Evolutionary conservation across 2,329 filamentous ascomycete genomes (phyloP).

Genomic region (Xylaria sp.): DNA sequence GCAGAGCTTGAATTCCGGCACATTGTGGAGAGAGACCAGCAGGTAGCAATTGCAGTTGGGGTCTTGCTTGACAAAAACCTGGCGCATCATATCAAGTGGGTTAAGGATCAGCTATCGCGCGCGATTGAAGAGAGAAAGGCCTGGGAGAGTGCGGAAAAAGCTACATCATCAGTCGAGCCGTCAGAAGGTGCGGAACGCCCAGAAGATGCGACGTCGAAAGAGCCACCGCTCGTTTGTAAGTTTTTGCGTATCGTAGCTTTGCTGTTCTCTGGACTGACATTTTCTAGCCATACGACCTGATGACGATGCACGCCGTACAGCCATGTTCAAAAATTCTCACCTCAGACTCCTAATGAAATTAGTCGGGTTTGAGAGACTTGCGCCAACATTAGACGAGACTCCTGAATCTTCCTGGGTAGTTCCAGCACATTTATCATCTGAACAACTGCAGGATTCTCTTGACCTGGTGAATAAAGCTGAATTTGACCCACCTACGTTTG

Average conservation of each 20-base stretch:
- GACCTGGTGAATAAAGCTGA: constrained; percentile 81
- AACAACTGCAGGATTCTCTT: constrained; percentile 74
- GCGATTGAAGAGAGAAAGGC: constrained; percentile 78
- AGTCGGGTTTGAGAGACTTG: constrained; percentile 72
- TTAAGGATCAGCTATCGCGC: constrained; percentile 75
- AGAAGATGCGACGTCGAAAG: constrained; percentile 48
- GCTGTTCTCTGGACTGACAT: constrained; percentile 46
- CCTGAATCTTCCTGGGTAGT: constrained; percentile 83
- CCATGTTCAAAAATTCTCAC: constrained; percentile 90
- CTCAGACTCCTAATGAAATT: constrained; percentile 86
- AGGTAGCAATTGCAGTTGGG: constrained; percentile 83
- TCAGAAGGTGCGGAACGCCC: constrained; percentile 46
- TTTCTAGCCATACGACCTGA: constrained; percentile 69
- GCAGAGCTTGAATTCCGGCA: constrained; percentile 86
- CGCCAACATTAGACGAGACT: constrained; percentile 71
- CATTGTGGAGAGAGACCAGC: constrained; percentile 73
- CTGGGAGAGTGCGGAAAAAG: constrained; percentile 79
- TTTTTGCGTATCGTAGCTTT: constrained; percentile 33
- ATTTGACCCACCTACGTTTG: constrained; percentile 80
- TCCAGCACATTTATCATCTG: constrained; percentile 71
- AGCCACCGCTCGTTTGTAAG: constrained; percentile 66
- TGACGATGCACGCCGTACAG: constrained; percentile 72
- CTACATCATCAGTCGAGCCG: constrained; percentile 59
- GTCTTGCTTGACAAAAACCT: constrained; percentile 84
- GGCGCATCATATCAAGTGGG: constrained; percentile 80